phyloP scores from a whole-genome alignment of 768 basidiomycete genomes.

The Pholiota conissans region DNA sequence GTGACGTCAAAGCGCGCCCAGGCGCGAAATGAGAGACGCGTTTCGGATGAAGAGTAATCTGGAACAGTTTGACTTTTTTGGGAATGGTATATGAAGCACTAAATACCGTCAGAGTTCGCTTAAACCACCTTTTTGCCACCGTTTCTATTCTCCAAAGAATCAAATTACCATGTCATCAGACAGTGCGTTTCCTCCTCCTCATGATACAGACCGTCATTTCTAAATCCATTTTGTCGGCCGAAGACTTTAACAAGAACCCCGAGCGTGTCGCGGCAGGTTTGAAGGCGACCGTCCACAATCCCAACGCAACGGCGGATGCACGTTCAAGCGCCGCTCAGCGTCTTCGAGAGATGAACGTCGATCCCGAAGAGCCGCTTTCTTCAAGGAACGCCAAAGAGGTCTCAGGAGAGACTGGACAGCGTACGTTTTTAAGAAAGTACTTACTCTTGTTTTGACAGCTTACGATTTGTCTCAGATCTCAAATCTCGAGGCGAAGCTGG shows the following conservation, averaged over 20 bases:
- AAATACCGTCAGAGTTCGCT: not conserved
- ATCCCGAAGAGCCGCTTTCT: not conserved
- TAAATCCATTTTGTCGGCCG: not conserved
- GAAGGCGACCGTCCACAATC: conserved; percentile 60
- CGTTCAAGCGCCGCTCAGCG: conserved; percentile 44
- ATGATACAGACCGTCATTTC: not conserved
- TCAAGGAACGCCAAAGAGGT: no score
- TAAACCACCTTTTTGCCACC: not conserved
- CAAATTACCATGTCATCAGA: not conserved
- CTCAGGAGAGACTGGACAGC: no score
- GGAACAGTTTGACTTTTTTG: not conserved
- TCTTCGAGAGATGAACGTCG: conserved; percentile 21
- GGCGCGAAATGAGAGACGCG: no score
- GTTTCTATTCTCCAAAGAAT: not conserved
- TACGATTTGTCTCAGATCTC: not conserved
- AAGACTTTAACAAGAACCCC: conserved; percentile 19
- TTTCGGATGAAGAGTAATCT: not conserved
- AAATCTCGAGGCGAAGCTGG: not conserved
- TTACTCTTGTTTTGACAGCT: no score
- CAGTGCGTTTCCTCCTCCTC: not conserved
- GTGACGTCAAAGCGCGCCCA: no score
- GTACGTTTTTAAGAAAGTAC: no score
- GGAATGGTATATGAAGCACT: not conserved
- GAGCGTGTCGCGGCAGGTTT: conserved; percentile 44
- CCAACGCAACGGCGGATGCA: conserved; percentile 51